Conservation (phyloP, 257 asterid species). For the Plectranthus barbatus region DNA sequence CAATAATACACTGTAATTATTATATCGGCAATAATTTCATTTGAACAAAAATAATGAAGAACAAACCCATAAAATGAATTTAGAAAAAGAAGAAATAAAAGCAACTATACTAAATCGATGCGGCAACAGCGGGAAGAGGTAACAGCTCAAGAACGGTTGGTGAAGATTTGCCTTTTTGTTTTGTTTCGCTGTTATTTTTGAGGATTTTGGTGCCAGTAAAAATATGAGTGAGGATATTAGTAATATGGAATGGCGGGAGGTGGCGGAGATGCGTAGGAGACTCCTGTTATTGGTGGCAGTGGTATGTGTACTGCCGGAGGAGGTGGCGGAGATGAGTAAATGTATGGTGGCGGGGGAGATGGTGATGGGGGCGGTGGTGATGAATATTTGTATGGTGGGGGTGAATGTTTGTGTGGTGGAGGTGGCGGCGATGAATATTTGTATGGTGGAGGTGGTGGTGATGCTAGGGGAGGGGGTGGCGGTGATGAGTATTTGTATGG, state of each 20-base stretch:
- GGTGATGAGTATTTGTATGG: conserved; percentile 8
- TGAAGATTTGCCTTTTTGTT: conserved; percentile 2
- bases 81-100: conserved; percentile 13
- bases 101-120: conserved; percentile 21
- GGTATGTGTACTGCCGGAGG: conserved; percentile 20
- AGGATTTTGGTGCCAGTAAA: too few relatives aligned
- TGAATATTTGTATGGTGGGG: conserved; percentile 25
- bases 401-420: conserved; percentile 16
- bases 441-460: neutral
- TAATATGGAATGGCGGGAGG: conserved; percentile 46
- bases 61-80: conserved; percentile 22
- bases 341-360: conserved; percentile 14
- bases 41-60: conserved; percentile 9
- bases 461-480: neutral
- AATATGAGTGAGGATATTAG: conserved; percentile 13
- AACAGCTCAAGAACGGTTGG: conserved; percentile 5
- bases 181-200: neutral
- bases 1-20: conserved; percentile 15
- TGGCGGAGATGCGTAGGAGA: conserved; percentile 49
- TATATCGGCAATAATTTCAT: conserved; percentile 15
- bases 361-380: conserved; percentile 22
- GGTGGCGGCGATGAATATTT: conserved; percentile 18
- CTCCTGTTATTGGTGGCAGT: conserved; percentile 37
- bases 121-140: conserved; percentile 10
- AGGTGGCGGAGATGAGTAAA: conserved; percentile 31